Conservation (phyloP, 148 eudicot genomes). For the Agrostemma githago region DNA sequence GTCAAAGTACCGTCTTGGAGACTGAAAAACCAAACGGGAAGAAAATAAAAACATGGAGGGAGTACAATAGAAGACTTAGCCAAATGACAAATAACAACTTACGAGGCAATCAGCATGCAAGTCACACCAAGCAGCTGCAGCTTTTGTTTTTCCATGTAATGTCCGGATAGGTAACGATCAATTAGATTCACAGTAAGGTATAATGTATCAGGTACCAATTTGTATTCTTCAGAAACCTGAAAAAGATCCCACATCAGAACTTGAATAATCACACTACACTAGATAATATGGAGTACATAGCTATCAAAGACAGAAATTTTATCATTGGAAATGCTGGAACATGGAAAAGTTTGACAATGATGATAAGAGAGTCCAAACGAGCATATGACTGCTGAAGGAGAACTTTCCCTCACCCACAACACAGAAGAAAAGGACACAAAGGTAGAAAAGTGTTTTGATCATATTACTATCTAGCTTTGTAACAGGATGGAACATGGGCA, state of each 20-base stretch:
- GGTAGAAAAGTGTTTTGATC: background rate
- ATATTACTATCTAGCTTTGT: background rate
- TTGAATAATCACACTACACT: background rate
- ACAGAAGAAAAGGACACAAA: background rate
- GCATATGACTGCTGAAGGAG: background rate
- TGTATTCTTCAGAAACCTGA: slow-evolving; percentile 86
- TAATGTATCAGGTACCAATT: slow-evolving; percentile 82
- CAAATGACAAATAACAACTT: slow-evolving; percentile 31
- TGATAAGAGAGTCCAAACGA: too few species aligned
- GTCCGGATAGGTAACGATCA: slow-evolving; percentile 69
- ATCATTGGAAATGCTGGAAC: background rate
- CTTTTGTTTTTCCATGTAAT: slow-evolving; percentile 71
- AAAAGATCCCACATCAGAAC: background rate
- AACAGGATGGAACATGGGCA: background rate
- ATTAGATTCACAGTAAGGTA: slow-evolving; percentile 80
- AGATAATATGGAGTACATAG: background rate
- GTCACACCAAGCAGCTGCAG: slow-evolving; percentile 87
- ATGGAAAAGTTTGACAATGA: background rate
- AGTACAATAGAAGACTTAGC: too few species aligned
- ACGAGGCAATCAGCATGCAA: slow-evolving; percentile 97
- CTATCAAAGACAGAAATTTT: background rate
- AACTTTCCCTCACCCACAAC: background rate
- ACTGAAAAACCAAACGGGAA: too few species aligned
- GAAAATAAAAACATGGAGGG: too few species aligned
- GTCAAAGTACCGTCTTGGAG: too few species aligned